Evolutionary conservation across 106 monocot species (phyloP).

Genomic region (Platanthera guangdongensis): DNA sequence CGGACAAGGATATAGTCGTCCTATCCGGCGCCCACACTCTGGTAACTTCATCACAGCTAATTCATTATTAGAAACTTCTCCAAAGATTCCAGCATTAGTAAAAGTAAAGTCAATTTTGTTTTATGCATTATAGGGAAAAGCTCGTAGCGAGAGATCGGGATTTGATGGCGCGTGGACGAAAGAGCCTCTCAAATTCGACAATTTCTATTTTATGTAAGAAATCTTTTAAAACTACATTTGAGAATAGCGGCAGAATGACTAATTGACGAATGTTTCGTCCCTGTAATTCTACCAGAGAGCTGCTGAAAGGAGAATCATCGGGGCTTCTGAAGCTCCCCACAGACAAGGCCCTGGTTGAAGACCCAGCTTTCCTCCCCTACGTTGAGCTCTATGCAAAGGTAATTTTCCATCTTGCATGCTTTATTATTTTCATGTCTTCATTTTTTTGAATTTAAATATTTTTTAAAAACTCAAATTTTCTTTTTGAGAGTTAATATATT

Average conservation of each 20-base stretch:
- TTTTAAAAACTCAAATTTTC: background rate
- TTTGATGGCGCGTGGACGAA: slow-evolving; percentile 95
- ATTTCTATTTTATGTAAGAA: slow-evolving; percentile 87
- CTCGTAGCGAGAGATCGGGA: slow-evolving; percentile 90
- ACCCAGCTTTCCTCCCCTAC: slow-evolving; percentile 60
- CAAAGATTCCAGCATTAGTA: background rate
- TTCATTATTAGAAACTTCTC: background rate
- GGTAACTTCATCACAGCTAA: slow-evolving; percentile 20
- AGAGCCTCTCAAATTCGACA: slow-evolving; percentile 94
- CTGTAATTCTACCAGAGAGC: slow-evolving; percentile 39
- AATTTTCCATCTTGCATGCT: background rate
- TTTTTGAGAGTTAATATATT: background rate
- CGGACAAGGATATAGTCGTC: slow-evolving; percentile 77
- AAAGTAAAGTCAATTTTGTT: background rate
- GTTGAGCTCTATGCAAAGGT: slow-evolving; percentile 95
- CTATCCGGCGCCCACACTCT: slow-evolving; percentile 70
- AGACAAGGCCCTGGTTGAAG: slow-evolving; percentile 69
- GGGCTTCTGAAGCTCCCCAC: slow-evolving; percentile 94
- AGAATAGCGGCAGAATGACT: background rate
- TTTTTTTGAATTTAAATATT: background rate
- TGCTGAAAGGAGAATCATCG: slow-evolving; percentile 56
- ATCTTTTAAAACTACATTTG: background rate
- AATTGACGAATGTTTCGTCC: background rate
- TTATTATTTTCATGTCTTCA: background rate
- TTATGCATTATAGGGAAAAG: slow-evolving; percentile 46